Base-by-base conservation (phyloP, 1,139 yeast genomes). In the Yamadazyma trypodendri region DNA sequence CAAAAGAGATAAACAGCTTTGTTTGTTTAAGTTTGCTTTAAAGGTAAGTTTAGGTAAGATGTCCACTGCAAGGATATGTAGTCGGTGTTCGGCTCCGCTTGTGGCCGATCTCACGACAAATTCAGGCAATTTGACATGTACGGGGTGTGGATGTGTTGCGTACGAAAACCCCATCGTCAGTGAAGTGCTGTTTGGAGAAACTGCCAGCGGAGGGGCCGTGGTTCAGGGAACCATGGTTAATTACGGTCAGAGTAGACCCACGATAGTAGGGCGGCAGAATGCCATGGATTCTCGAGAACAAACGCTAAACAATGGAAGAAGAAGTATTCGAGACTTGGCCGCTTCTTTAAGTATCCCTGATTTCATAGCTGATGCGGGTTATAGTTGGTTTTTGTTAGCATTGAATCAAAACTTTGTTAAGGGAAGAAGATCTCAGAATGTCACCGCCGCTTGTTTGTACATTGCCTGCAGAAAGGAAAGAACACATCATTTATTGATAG, bases 101-200 rank as follows among this genome's bases (percentile, higher is more conserved):
- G 57, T 60, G 4, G 48, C 60, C 9, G 68, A 65, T 38, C 51
- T 63, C 28, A 52, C 49, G 28, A 75, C 83, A 4, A 83, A 88
- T 1, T 79, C 88, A 4, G 83, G 85, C 3, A 95, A 87, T 60
- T 60, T 85, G 24, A 83, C 89, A 23, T 92, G 98, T 67, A 68
- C 72, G 28, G 57, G 64, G 32, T 92, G 98, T 76, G 97, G 97
- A 57, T 67, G 80, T 18, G 97, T 92, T 28, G 77, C 78, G 39
- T 95, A 88, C 51, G 97, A 90, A 57, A 86, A 89, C 52, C 95
- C 95, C 22, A 90, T 92, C 51, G 97, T 94, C 20, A 81, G 95
- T 17, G 98, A 94, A 57, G 94, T 94, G 41, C 87, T 94, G 15
- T 92, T 90, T 63, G 95, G 95, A 30, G 99, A 94, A 55, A 77